Base-by-base conservation (phyloP, 139 green algal species). In the Chlorella sp. region DNA sequence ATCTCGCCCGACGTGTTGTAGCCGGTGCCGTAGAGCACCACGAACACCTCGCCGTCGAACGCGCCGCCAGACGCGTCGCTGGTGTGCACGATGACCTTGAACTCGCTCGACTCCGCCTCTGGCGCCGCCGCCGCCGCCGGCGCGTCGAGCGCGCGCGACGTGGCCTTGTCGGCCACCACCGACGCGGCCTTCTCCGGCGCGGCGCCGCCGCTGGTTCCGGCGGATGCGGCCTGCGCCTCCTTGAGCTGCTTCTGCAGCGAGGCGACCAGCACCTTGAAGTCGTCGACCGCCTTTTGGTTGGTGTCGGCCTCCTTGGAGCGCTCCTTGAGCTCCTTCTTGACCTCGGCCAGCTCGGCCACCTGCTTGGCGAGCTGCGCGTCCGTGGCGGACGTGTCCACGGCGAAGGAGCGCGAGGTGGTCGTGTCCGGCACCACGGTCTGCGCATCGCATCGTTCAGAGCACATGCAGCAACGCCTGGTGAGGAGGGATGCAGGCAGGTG, bases 31-130 rank as follows among this genome's bases (percentile, higher is more conserved):
- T 70, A 30, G 1, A 76, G 71, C 6, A 27, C 36, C 23, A 76
- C 31, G 5, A 35, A 76, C 51, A 76, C 71, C 6, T 62, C n/a
- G 35, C 71, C 71, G 22, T 76, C 71, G 31, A 76, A 76, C 32
- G 71, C 61, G 50, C 71, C 70, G 2, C 70, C 70, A 14, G 70
- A 75, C 31, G 61, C 33, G 59, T 75, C 70, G 34, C 70, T 75
- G 26, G 67, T 73, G 67, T 31, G n/a, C 2, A 73, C 49, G 3
- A 49, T 24, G 4, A 71, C 35, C 65, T 74, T 69, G 63, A 51
- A 69, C 3, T 17, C n/a, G 61, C 22, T 17, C 6, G 61, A 20
- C n/a, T 30, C 61, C 2, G 61, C 23, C 4, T 5, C 2, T 34
- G 67, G 31, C 23, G 23, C 31, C 10, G 67, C 2, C 2, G 32